A percentile compares a stretch with the other conserved stretches of the same genome.
phyloP scores from a whole-genome alignment of 2,329 filamentous ascomycete species.

The Akanthomyces dipterigenus region DNA sequence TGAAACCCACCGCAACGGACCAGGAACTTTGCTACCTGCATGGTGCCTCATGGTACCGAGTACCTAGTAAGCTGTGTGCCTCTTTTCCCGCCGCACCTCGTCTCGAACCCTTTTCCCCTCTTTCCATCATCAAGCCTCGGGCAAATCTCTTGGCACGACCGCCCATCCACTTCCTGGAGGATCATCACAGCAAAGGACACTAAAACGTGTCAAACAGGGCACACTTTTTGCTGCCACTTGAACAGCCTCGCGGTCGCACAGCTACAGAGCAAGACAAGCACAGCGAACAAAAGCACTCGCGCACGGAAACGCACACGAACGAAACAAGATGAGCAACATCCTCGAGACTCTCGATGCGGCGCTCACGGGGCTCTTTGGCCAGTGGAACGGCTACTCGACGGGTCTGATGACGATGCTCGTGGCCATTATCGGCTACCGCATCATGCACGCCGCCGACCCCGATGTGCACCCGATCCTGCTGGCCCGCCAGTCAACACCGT shows the following conservation, averaged over 20 bases:
- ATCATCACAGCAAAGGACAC: not conserved
- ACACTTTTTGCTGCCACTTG: not conserved
- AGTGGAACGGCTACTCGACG: constrained; percentile 80
- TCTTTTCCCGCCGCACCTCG: not conserved
- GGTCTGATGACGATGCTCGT: constrained; percentile 58
- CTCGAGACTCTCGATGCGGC: constrained; percentile 63
- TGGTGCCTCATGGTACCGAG: too few species aligned
- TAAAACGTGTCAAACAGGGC: not conserved
- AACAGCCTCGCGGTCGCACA: not conserved
- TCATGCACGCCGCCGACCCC: constrained; percentile 68
- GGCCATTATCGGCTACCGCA: constrained; percentile 61
- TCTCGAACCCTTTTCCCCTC: not conserved
- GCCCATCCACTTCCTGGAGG: not conserved
- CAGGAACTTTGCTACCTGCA: not conserved
- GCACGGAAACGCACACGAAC: not conserved
- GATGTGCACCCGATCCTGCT: constrained; percentile 91
- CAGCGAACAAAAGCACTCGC: not conserved
- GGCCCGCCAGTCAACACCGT: constrained; percentile 72
- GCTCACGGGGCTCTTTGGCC: constrained; percentile 61
- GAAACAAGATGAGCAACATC: constrained; percentile 30
- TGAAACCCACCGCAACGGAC: not conserved
- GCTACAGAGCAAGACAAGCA: not conserved
- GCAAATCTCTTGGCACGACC: not conserved
- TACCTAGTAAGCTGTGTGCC: not conserved
- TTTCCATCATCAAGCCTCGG: not conserved